phyloP scores from a whole-genome alignment of 2,329 filamentous ascomycete genomes.

The Fusarium pilosicola region DNA sequence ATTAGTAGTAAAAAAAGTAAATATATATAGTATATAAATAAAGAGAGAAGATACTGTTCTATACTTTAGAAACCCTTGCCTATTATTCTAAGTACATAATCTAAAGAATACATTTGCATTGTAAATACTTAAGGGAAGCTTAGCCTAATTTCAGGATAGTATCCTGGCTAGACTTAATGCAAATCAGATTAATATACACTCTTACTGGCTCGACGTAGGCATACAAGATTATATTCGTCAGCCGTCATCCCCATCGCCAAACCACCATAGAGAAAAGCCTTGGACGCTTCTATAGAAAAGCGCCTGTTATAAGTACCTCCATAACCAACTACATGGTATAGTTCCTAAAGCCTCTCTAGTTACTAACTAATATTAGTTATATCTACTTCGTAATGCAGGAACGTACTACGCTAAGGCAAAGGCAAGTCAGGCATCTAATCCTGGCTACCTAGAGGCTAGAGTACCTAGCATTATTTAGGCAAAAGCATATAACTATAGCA shows the following conservation, averaged over 20 bases:
- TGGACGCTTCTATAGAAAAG: constrained; percentile 7
- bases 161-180: neutral
- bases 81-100: neutral
- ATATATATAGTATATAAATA: neutral
- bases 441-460: neutral
- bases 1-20: neutral
- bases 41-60: neutral
- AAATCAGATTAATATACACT: neutral
- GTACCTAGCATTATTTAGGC: neutral
- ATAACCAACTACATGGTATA: neutral
- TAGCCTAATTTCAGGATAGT: neutral
- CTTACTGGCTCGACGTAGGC: constrained; percentile 8
- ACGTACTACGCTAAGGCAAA: neutral
- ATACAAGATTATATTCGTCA: neutral
- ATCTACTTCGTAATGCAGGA: neutral
- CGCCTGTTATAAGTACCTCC: neutral
- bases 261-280: neutral
- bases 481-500: neutral
- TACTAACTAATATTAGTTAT: neutral
- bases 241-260: neutral
- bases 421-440: neutral
- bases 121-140: neutral
- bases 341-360: neutral
- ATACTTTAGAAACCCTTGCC: neutral
- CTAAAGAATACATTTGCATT: neutral